Base-by-base conservation (phyloP, 2,329 filamentous ascomycete species). In the Cercospora nicotianae region DNA sequence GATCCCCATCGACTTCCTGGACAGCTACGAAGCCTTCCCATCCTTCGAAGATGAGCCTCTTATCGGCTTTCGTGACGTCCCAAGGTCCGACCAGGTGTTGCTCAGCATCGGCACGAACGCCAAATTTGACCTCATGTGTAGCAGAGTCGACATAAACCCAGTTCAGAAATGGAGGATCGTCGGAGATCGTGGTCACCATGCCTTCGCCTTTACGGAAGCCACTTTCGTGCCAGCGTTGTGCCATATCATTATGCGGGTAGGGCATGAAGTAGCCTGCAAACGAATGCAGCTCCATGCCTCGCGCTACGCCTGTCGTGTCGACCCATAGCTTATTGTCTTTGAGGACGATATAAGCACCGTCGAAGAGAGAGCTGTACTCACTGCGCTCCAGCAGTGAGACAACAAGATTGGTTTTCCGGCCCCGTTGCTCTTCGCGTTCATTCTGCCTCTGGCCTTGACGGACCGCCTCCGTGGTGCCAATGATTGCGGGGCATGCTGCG, bases 11-110 rank as follows among this genome's bases (percentile, higher is more conserved):
- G 6, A 70, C 65, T 68, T 85, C 82, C 73, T 88, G 82, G 3
- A 88, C 82, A 0, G 84, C 87, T 1, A 87, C 81, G 69, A 88
- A 88, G 12, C 83, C 83, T 72, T 87, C 84, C 80, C 83, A 85
- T 1, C 82, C 84, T 55, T 88, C 84, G 9, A 88, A 81, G 16
- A 79, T 85, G 36, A 89, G 72, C n/a, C 80, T 79, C 5, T 81
- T 79, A 70, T 90, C 87, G 76, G 73, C 89, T 86, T 70, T 90
- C 85, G 85, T 91, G 87, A 91, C 95, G 74, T 92, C 90, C 91
- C 91, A 96, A 3, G 91, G 90, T 16, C 92, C 93, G 64, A 94
- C 87, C 66, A 89, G 81, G 78, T 96, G 90, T 16, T 83, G 68
- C 90, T 89, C 66, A 87, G 89, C 57, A 89, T 88, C 45, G 88